These are phyloP conservation scores for Aspergillus sclerotialis DNA, from an alignment of 2,329 filamentous ascomycete species.

Conservation along the genomic window DNA sequence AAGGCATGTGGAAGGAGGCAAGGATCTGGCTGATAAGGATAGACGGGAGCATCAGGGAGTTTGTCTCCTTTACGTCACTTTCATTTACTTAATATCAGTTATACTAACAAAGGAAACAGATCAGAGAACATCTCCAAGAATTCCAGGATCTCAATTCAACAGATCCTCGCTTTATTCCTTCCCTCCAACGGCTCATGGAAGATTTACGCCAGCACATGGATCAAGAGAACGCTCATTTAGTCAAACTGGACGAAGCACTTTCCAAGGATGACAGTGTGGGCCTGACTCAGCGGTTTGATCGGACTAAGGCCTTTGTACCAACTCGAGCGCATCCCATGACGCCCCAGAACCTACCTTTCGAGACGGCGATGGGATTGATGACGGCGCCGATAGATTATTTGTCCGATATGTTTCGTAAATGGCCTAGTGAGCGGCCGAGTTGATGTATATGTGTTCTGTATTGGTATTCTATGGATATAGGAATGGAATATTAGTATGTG, in stretches of 20 bases:
- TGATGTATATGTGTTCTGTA: too few species aligned
- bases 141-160: constrained; percentile 40
- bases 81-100: not conserved
- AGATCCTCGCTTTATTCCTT: constrained; percentile 34
- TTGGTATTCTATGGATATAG: too few species aligned
- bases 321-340: constrained; percentile 44
- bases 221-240: constrained; percentile 45
- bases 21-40: constrained; percentile 42
- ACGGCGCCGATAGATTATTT: constrained; percentile 50
- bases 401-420: constrained; percentile 48
- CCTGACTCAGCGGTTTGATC: constrained; percentile 37
- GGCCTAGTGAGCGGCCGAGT: constrained; percentile 26
- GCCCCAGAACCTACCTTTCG: constrained; percentile 47
- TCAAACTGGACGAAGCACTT: constrained; percentile 38
- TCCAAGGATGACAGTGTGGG: constrained; percentile 21
- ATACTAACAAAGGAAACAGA: constrained; percentile 26
- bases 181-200: constrained; percentile 35
- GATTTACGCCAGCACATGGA: constrained; percentile 42
- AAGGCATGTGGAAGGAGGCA: constrained; percentile 40
- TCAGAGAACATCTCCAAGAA: constrained; percentile 42
- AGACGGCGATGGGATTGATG: constrained; percentile 47
- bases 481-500: too few species aligned
- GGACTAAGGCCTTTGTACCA: constrained; percentile 48
- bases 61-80: not conserved
- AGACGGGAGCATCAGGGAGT: constrained; percentile 40